Evolutionary conservation across 768 basidiomycete species (phyloP), one percentile per base, ranked within the genome.

Genomic region (Leccinum longicurvipes): DNA sequence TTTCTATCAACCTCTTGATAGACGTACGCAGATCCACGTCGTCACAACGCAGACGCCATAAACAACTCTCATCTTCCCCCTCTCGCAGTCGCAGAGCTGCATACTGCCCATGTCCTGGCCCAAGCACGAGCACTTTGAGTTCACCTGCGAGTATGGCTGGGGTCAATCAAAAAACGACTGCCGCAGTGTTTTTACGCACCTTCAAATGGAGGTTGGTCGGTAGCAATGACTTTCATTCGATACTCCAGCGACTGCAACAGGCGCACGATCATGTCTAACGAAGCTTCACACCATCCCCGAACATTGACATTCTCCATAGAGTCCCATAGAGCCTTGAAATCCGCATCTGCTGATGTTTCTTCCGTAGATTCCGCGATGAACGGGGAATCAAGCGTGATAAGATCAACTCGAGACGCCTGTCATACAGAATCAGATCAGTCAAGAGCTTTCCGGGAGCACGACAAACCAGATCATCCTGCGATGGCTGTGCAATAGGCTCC

Each of bases 311-410:
- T 73, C 51, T 78, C 74, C 41, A 82, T 72, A 3, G 73, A 63
- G 49, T 83, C 76, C 91, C 90, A 93, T 3, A 73, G 65, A 15
- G 53, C 67, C 60, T 80, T 77, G 63, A 91, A 89, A 53, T 81
- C 77, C n/a, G 63, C 59, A 31, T 61, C 66, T 1, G 27, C 34
- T n/a, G 54, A 6, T 24, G 36, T 49, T 32, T 56, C 56, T 27
- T 65, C 67, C 23, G 61, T 36, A 23, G 76, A 74, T 56, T 85
- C 84, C 8, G 76, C 66, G 42, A 82, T 72, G 71, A 86, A 86
- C 3, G 89, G 86, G 2, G 86, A 83, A 67, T 92, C 89, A 36
- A 93, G 79, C 9, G 83, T 75, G 58, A 92, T 91, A 47, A 92
- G 79, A 72, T 91, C 87, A 19, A 69, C 63, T 17, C 68, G 66